A percentile compares a stretch with the other conserved stretches of the same genome.
Conservation (phyloP, 169 alveolate genomes). For the Babesia divergens region DNA sequence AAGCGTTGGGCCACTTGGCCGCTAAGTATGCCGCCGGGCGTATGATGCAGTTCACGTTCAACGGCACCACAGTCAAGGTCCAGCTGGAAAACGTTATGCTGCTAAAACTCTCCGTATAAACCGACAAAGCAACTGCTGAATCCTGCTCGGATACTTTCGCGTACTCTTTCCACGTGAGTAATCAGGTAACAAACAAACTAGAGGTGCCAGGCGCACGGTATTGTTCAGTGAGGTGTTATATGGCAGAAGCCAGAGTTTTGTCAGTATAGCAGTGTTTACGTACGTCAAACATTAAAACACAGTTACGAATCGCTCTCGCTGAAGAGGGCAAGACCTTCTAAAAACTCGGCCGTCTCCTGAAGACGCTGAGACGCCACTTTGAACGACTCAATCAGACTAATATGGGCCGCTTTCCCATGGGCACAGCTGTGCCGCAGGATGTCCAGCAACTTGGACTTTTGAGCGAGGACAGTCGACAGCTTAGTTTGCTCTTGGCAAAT, state of each 20-base stretch:
- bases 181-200: neutral
- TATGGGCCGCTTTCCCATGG: neutral
- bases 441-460: neutral
- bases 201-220: no score
- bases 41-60: conserved; percentile 46
- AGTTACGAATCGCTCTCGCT: neutral
- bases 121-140: neutral
- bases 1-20: conserved; percentile 16
- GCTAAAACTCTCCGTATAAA: conserved; percentile 3
- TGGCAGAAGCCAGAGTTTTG: no score
- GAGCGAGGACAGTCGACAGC: neutral
- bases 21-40: conserved; percentile 21
- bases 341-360: conserved; percentile 20
- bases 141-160: no score
- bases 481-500: conserved; percentile 22
- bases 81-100: conserved; percentile 1
- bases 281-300: neutral
- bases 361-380: neutral
- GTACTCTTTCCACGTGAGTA: no score
- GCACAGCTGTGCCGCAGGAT: neutral
- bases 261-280: no score
- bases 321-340: neutral
- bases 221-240: no score
- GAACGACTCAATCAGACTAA: neutral
- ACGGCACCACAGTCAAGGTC: conserved; percentile 35